Conservation (phyloP, 2,329 filamentous ascomycete species). For the Colletotrichum siamense region DNA sequence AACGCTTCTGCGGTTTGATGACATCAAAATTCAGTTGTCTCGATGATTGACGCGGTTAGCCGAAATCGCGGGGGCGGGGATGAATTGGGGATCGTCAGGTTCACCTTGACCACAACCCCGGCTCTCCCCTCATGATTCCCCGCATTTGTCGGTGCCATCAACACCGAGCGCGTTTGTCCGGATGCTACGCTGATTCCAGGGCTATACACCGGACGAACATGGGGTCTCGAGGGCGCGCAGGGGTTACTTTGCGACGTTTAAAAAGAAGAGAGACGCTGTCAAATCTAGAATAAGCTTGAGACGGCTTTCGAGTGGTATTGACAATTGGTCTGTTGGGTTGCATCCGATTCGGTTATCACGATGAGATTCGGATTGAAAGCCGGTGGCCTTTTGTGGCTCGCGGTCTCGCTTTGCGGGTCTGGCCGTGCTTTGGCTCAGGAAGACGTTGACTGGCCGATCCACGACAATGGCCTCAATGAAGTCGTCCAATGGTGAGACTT, state of each 20-base stretch:
- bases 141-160: slow-evolving; percentile 19
- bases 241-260: background rate
- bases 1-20: background rate
- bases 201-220: background rate
- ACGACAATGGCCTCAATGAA: slow-evolving; percentile 35
- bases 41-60: slow-evolving; percentile 18
- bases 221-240: background rate
- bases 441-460: slow-evolving; percentile 28
- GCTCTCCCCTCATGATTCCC: slow-evolving; percentile 18
- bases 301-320: background rate
- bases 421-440: background rate
- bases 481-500: slow-evolving; percentile 35
- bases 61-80: slow-evolving; percentile 11
- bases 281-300: background rate
- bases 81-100: slow-evolving; percentile 3
- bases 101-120: background rate
- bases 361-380: slow-evolving; percentile 15
- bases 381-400: slow-evolving; percentile 15
- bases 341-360: background rate
- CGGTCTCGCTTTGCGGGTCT: slow-evolving; percentile 9
- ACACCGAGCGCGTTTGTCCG: slow-evolving; percentile 16
- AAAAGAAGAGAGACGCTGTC: background rate
- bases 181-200: slow-evolving; percentile 2
- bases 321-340: background rate
- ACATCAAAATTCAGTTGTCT: background rate